These are phyloP conservation scores for Ploettnerulaceae sp. DNA, from an alignment of 2,329 filamentous ascomycete genomes.

Conservation along the genomic window DNA sequence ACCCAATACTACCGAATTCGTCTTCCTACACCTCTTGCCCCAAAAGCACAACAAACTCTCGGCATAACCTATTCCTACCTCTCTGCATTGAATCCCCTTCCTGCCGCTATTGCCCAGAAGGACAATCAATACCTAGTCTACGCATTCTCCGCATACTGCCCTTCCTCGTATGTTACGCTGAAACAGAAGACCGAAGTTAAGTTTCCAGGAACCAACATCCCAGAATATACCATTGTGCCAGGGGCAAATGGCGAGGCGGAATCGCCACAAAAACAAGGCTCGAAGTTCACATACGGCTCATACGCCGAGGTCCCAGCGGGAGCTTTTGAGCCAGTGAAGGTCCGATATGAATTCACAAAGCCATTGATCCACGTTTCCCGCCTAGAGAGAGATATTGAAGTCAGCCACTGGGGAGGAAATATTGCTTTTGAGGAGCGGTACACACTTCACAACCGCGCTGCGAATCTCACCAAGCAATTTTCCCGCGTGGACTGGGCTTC, in stretches of 20 bases:
- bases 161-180: constrained; percentile 75
- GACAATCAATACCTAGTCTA: constrained; percentile 84
- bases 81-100: constrained; percentile 73
- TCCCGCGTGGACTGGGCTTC: constrained; percentile 73
- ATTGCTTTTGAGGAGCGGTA: constrained; percentile 93
- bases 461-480: constrained; percentile 68
- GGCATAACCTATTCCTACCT: constrained; percentile 82
- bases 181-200: constrained; percentile 99
- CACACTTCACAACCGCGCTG: constrained; percentile 80
- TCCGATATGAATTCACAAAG: constrained; percentile 94
- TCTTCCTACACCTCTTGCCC: constrained; percentile 68
- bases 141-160: constrained; percentile 78
- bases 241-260: constrained; percentile 52
- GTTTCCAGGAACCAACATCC: constrained; percentile 69
- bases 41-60: constrained; percentile 76
- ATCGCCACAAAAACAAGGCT: constrained; percentile 74
- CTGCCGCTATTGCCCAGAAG: constrained; percentile 74
- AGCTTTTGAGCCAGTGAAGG: constrained; percentile 63
- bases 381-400: constrained; percentile 86
- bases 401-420: constrained; percentile 98
- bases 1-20: constrained; percentile 80
- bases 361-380: constrained; percentile 74
- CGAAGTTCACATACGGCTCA: constrained; percentile 83
- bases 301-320: constrained; percentile 80
- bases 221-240: constrained; percentile 76